These are phyloP conservation scores for Leucocoprinus gongylophorus DNA, from an alignment of 1,284 basidiomycete species.

Conservation along the genomic window DNA sequence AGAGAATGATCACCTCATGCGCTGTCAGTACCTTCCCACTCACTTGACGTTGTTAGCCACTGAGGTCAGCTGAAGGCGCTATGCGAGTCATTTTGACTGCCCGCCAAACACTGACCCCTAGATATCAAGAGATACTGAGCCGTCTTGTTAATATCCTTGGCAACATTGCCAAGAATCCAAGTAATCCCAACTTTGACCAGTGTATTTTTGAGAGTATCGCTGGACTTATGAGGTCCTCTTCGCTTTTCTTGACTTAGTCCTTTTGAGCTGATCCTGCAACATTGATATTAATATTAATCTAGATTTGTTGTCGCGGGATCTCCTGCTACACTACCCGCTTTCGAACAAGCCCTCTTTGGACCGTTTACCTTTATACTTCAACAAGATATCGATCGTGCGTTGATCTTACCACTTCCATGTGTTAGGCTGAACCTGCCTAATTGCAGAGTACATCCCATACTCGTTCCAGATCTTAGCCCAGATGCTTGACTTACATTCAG, in stretches of 20 bases:
- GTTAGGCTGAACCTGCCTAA: background rate
- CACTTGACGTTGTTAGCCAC: background rate
- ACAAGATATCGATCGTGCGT: conserved; percentile 85
- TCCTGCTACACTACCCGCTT: conserved; percentile 58
- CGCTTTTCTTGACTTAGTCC: too few relatives aligned
- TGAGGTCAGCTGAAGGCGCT: conserved; percentile 48
- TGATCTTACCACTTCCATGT: background rate
- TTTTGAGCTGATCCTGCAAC: too few relatives aligned
- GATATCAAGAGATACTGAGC: conserved; percentile 60
- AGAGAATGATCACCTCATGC: conserved; percentile 98
- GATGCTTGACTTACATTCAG: conserved; percentile 80
- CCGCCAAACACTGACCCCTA: conserved; percentile 67
- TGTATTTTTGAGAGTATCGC: conserved; percentile 96
- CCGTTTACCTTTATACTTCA: conserved; percentile 87
- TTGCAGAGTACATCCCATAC: conserved; percentile 90
- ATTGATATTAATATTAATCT: too few relatives aligned
- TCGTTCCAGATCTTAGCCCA: conserved; percentile 96
- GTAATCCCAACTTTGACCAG: conserved; percentile 96
- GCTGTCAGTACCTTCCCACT: conserved; percentile 52
- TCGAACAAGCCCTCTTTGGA: conserved; percentile 81
- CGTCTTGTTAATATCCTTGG: conserved; percentile 80
- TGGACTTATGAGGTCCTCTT: conserved; percentile 71
- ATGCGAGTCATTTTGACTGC: conserved; percentile 94
- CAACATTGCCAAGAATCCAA: conserved; percentile 91
- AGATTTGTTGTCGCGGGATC: conserved; percentile 78